A percentile compares a stretch with the other conserved stretches of the same genome.
These are phyloP conservation scores for Rhizoctonia solani DNA, from an alignment of 1,284 basidiomycete genomes.

Conservation along the genomic window DNA sequence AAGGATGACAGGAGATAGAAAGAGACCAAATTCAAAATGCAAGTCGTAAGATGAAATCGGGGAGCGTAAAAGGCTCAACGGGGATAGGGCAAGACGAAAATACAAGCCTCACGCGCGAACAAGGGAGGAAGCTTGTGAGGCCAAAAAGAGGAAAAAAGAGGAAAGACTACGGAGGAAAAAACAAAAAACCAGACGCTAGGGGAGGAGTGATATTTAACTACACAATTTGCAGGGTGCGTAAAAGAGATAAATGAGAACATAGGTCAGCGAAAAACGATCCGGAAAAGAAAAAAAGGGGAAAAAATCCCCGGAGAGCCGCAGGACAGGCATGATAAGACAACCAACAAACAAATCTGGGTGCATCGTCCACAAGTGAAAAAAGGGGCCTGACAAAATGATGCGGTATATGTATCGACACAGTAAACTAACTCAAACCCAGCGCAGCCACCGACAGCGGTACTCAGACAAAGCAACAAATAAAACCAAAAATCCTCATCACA, in stretches of 20 bases:
- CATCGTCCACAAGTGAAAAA: background rate
- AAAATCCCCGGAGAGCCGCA: constrained; percentile 3
- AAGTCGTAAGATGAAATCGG: too few relatives aligned
- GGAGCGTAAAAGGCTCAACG: too few relatives aligned
- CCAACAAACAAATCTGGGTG: background rate
- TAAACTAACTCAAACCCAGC: background rate
- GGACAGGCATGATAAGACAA: too few relatives aligned
- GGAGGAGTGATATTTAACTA: constrained; percentile 21
- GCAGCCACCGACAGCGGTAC: constrained; percentile 16
- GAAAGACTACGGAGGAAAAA: background rate
- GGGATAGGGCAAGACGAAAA: too few relatives aligned
- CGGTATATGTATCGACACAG: constrained; percentile 16
- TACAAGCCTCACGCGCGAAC: too few relatives aligned
- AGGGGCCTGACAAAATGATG: constrained; percentile 1
- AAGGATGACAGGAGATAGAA: too few relatives aligned
- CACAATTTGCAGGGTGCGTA: background rate
- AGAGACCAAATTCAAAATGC: too few relatives aligned
- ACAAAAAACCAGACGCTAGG: background rate
- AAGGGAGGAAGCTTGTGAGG: too few relatives aligned
- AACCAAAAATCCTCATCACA: background rate
- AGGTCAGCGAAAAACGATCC: background rate
- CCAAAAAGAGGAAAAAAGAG: background rate
- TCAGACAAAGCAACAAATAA: constrained; percentile 16
- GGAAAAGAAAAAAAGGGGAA: background rate
- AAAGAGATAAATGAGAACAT: constrained; percentile 1